Base-by-base conservation (phyloP, 208 protist species). In the Angomonas deanei region DNA sequence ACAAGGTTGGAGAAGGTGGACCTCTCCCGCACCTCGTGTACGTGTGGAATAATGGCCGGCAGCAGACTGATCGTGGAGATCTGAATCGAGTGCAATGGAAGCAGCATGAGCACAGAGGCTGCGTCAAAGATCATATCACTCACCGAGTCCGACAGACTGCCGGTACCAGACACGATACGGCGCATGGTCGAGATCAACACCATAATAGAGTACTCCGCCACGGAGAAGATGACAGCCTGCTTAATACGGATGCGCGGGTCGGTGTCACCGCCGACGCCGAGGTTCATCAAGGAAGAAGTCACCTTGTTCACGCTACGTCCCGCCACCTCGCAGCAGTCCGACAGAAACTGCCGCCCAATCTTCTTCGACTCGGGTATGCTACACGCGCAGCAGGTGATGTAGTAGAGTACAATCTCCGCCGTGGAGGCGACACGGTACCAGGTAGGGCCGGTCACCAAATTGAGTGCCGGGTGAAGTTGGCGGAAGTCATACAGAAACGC, bases 401-500 rank as follows among this genome's bases (percentile, higher is more conserved):
- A 86, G 68, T 92, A 75, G 42, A 93, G 70, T 53, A 77, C 78
- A 54, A 88, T 76, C 58, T 80, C 81, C 11, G 90, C 82, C 0
- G 80, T 87, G 6, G 78, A 88, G 27, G 86, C 81, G 21, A 93
- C 74, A 64, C 69, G 66, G 70, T 91, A 93, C 83, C 82, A 90
- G 21, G 77, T 92, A 11, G 90, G 90, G 0, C 77, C 76, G 5
- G 48, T 59, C 0, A 15, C 26, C 27, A 82, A 39, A 52, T 34
- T 71, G 28, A 92, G 66, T 2, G 77, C 68, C 2, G 90, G 80
- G 70, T 93, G 86, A 61, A 90, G 78, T 66, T 76, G 74, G 2
- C 84, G 82, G 68, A 82, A 91, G 64, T 96, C 90, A 54, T 87
- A 96, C 15, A 64, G 64, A 62, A 96, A 96, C 8, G 81, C 46